These are phyloP conservation scores for Acanthamoeba lenticulata DNA, from an alignment of 208 protist species.

Conservation along the genomic window DNA sequence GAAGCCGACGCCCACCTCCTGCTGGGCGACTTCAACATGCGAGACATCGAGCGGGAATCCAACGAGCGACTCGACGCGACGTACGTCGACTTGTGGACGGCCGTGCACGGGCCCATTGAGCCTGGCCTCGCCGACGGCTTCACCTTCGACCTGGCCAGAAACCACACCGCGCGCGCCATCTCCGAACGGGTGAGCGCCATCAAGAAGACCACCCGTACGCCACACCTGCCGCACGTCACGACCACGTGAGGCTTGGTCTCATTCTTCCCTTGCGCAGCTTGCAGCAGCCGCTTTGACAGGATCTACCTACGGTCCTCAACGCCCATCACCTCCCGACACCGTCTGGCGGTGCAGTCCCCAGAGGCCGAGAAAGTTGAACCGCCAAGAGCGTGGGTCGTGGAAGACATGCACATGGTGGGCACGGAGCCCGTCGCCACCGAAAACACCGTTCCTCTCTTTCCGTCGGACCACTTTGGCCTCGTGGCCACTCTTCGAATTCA, in stretches of 20 bases:
- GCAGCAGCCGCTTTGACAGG: slow-evolving; percentile 34
- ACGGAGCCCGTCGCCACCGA: background rate
- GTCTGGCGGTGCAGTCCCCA: background rate
- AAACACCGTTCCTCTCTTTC: background rate
- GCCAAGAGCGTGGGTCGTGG: background rate
- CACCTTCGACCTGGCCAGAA: background rate
- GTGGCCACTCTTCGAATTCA: background rate
- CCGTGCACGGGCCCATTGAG: background rate
- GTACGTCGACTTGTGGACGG: slow-evolving; percentile 46
- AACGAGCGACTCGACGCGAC: background rate
- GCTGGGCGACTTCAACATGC: slow-evolving; percentile 54
- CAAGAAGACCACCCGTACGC: background rate
- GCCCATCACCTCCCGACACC: background rate
- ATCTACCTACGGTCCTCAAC: slow-evolving; percentile 1
- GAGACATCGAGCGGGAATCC: background rate
- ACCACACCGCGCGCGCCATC: background rate
- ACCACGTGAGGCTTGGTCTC: background rate
- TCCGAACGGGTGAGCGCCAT: background rate
- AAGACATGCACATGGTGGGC: background rate
- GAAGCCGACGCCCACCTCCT: background rate
- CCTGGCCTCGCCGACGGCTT: background rate
- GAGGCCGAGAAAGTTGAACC: background rate
- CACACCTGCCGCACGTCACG: background rate
- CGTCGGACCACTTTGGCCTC: slow-evolving; percentile 40
- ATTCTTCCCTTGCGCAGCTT: background rate